Evolutionary conservation across 1,284 basidiomycete genomes (phyloP).

Genomic region (Coriolopsis trogii): DNA sequence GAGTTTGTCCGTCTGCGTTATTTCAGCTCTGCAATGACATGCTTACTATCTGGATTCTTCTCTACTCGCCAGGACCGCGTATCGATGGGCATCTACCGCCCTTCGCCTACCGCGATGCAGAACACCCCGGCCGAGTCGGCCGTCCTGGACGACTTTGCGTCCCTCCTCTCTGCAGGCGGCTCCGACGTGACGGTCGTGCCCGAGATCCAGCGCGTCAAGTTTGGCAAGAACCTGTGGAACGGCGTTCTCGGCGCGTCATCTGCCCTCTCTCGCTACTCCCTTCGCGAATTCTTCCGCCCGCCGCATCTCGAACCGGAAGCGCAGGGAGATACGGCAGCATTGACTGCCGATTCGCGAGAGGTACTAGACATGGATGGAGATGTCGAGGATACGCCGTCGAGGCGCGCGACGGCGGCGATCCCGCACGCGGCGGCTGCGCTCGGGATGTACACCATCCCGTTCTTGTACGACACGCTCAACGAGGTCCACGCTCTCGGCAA

Average conservation of each 20-base stretch:
- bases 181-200: conserved; percentile 50
- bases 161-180: conserved; percentile 51
- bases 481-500: conserved; percentile 53
- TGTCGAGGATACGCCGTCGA: neutral
- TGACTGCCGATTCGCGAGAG: conserved; percentile 14
- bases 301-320: conserved; percentile 32
- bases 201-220: conserved; percentile 65
- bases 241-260: conserved; percentile 55
- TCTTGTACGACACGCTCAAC: conserved; percentile 45
- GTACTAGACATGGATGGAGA: neutral
- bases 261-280: conserved; percentile 52
- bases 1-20: conserved; percentile 45
- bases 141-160: conserved; percentile 49
- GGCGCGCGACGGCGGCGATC: conserved; percentile 38
- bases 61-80: conserved; percentile 48
- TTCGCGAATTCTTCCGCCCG: conserved; percentile 55
- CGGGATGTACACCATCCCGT: conserved; percentile 48
- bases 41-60: neutral
- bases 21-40: neutral
- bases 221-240: conserved; percentile 69
- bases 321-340: conserved; percentile 35
- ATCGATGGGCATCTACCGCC: conserved; percentile 56
- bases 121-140: conserved; percentile 49
- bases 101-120: conserved; percentile 39
- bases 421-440: conserved; percentile 41